A percentile compares a stretch with the other conserved stretches of the same genome.
Evolutionary conservation across 306 rosid species (phyloP).

Genomic region (Sindora glabra): DNA sequence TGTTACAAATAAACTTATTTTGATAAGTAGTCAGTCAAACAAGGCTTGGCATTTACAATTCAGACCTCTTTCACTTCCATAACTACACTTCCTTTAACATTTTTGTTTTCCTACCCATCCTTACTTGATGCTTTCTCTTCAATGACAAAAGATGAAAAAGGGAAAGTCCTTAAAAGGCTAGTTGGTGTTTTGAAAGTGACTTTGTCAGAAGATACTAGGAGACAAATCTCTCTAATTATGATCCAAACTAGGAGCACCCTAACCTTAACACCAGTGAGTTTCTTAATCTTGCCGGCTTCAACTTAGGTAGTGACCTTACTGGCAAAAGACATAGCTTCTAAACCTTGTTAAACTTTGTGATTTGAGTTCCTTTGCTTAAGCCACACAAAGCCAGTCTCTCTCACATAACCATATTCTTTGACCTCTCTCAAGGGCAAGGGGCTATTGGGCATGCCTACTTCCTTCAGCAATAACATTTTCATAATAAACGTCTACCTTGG

Average conservation of each 20-base stretch:
- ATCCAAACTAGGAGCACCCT: slow-evolving; percentile 90
- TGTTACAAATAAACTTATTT: no score
- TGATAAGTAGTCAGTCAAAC: no score
- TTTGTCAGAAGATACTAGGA: slow-evolving; percentile 62
- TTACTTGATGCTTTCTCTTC: slow-evolving; percentile 31
- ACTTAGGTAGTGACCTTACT: slow-evolving; percentile 62
- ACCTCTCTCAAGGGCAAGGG: slow-evolving; percentile 67
- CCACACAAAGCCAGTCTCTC: slow-evolving; percentile 77
- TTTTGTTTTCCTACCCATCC: slow-evolving; percentile 17
- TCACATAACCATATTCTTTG: slow-evolving; percentile 61
- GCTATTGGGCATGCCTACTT: slow-evolving; percentile 59
- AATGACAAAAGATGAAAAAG: slow-evolving; percentile 46
- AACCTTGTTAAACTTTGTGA: slow-evolving; percentile 76
- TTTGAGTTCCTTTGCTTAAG: slow-evolving; percentile 59
- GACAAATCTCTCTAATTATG: slow-evolving; percentile 45
- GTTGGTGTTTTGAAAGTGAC: slow-evolving; percentile 62
- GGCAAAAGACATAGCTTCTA: slow-evolving; percentile 56
- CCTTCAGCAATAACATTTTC: slow-evolving; percentile 59
- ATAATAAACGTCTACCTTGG: slow-evolving; percentile 54
- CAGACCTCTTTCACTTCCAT: no score
- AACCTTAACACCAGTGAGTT: slow-evolving; percentile 71
- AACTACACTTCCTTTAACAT: slow-evolving; percentile 1
- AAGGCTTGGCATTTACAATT: slow-evolving; percentile 25
- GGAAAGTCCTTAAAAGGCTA: slow-evolving; percentile 55
- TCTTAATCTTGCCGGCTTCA: slow-evolving; percentile 53